Percentiles rank a stretch among this genome's conserved stretches.
Conservation (phyloP, 2,329 filamentous ascomycete species). For the Madurella mycetomatis region DNA sequence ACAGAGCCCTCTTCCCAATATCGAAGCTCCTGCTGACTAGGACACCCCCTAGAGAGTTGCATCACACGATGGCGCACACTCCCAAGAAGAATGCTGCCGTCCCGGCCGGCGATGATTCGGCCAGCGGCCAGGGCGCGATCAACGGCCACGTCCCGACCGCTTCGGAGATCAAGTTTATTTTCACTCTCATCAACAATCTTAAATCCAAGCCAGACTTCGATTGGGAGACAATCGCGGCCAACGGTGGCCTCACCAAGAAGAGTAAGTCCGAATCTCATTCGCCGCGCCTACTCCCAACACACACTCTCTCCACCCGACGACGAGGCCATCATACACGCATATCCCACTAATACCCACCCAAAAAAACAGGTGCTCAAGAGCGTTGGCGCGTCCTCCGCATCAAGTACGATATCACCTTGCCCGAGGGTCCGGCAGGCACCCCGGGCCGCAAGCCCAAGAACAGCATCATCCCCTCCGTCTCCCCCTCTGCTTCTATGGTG, state of each 20-base stretch:
- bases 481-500: no score
- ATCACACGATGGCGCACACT: neutral
- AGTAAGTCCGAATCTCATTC: neutral
- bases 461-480: neutral
- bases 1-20: neutral
- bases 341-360: neutral
- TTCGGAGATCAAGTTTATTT: constrained; percentile 15
- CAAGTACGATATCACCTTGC: constrained; percentile 4
- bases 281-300: neutral
- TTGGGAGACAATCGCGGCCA: constrained; percentile 17
- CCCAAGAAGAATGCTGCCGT: constrained; percentile 4
- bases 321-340: neutral
- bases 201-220: constrained; percentile 19
- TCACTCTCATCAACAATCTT: constrained; percentile 15
- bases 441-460: neutral
- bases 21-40: neutral
- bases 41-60: neutral
- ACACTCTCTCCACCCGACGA: no score
- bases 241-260: constrained; percentile 4
- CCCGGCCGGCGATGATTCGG: neutral
- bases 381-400: constrained; percentile 18
- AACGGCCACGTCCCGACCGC: constrained; percentile 7
- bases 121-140: neutral
- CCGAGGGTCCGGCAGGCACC: neutral
- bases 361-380: constrained; percentile 9